Evolutionary conservation across 208 protist genomes (phyloP).

Genomic region (Acanthamoeba lenticulata): DNA sequence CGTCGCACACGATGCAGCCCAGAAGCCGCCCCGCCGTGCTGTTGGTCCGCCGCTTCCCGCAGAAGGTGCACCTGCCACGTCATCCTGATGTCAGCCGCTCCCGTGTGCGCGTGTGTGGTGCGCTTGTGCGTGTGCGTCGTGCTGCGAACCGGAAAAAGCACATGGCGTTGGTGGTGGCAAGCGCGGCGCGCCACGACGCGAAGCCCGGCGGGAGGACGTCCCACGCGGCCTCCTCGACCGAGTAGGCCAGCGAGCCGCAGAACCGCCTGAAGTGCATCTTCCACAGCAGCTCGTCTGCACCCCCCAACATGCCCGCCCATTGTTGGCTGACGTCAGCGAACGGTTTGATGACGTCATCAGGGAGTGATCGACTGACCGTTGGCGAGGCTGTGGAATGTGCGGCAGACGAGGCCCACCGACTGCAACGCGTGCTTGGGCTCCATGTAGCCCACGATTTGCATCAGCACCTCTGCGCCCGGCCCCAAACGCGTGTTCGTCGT

Average conservation of each 20-base stretch:
- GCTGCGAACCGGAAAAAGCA: not conserved
- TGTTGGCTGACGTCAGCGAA: too few species aligned
- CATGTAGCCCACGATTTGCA: slow-evolving; percentile 13
- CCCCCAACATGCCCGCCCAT: not conserved
- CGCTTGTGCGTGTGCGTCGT: not conserved
- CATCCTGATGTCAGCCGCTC: too few species aligned
- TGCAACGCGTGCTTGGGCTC: not conserved
- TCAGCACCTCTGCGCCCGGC: not conserved
- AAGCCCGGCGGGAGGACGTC: not conserved
- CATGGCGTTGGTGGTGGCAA: slow-evolving; percentile 25
- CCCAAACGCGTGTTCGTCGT: too few species aligned
- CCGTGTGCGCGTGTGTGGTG: not conserved
- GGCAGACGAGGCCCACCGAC: not conserved
- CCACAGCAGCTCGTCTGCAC: not conserved
- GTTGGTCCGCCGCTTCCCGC: not conserved
- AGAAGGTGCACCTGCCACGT: not conserved
- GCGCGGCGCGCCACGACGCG: not conserved
- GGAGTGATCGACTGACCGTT: not conserved
- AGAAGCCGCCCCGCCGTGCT: not conserved
- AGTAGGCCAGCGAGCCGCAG: not conserved
- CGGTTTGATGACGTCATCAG: too few species aligned
- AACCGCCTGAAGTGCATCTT: not conserved
- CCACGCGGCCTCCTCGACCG: not conserved
- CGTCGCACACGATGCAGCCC: not conserved
- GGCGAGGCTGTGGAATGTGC: not conserved